Base-by-base conservation (phyloP, 352 stramenopile genomes). In the Phytopythium sindhum region DNA sequence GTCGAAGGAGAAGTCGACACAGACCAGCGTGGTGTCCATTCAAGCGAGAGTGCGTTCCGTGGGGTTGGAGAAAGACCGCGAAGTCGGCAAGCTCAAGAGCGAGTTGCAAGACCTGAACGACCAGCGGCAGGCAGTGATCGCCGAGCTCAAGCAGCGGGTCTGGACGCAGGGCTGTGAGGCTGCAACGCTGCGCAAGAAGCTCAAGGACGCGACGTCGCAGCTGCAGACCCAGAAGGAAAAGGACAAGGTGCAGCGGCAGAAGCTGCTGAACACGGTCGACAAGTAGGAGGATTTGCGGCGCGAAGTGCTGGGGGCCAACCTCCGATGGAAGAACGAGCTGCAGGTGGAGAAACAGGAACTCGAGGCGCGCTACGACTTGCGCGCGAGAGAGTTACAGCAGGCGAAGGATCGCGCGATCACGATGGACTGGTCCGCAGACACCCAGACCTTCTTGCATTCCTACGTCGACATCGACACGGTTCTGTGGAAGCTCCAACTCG, bases 281-380 rank as follows among this genome's bases (percentile, higher is more conserved):
- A 84, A 77, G 50, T 70, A 82, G 23, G 81, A 91, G 60, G 80
- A 87, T 5, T 24, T 87, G 42, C 81, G 89, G 29, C 78, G 77
- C 1, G 75, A 91, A 23, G 64, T 89, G 42, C 71, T 89, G 23
- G 77, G 75, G 9, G 57, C 80, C 23, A 86, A 84, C 44, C 35
- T 90, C 21, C 70, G 78, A 28, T 89, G 80, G 77, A 81, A 90
- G 51, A 87, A 84, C 42, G 84, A 81, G 54, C 83, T 78, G 73
- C 74, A 87, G 67, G 77, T 86, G 15, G 66, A 86, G 48, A 73
- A 93, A 57, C 72, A 85, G 60, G 78, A 89, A 31, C 48, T 86
- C 14, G 72, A 69, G 12, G 63, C 68, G 12, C 72, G 72, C 2
- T 71, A 81, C 33, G 79, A 90, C 23, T 37, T 88, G 14, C 75